These are phyloP conservation scores for Fusarium staphyleae DNA, from an alignment of 2,329 filamentous ascomycete genomes.

Conservation along the genomic window DNA sequence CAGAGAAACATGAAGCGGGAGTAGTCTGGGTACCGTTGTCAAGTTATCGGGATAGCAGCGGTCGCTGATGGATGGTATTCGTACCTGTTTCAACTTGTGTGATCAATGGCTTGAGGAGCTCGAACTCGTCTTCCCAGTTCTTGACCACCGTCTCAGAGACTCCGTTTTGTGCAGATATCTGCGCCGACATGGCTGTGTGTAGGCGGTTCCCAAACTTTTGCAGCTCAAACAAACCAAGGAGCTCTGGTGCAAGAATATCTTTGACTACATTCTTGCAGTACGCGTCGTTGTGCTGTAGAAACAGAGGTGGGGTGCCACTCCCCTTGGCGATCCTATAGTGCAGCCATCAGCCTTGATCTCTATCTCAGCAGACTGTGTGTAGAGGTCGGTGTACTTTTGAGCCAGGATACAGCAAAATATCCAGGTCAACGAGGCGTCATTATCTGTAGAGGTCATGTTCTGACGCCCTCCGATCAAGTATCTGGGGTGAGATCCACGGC, in stretches of 20 bases:
- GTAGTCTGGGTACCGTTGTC: constrained; percentile 46
- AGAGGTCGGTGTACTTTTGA: constrained; percentile 50
- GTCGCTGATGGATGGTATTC: background rate
- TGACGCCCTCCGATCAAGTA: constrained; percentile 55
- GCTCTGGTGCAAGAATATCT: constrained; percentile 52
- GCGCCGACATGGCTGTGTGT: constrained; percentile 56
- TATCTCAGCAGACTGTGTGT: background rate
- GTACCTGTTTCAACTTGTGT: constrained; percentile 56
- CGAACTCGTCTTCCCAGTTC: constrained; percentile 61
- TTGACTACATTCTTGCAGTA: constrained; percentile 51
- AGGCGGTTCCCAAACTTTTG: constrained; percentile 60
- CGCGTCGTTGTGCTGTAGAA: constrained; percentile 58
- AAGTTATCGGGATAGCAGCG: background rate
- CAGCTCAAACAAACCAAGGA: constrained; percentile 54
- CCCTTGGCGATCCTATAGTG: constrained; percentile 45
- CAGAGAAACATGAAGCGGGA: constrained; percentile 58
- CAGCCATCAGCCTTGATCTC: constrained; percentile 11
- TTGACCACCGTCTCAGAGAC: constrained; percentile 56
- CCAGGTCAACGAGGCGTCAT: constrained; percentile 62
- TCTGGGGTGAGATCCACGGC: constrained; percentile 58
- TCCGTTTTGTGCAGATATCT: constrained; percentile 55
- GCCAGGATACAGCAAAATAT: constrained; percentile 60
- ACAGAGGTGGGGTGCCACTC: constrained; percentile 57
- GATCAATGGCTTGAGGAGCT: constrained; percentile 55
- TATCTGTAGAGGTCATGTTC: constrained; percentile 54